phyloP scores from a whole-genome alignment of 345 rosid genomes.

The Syzygium aqueum region DNA sequence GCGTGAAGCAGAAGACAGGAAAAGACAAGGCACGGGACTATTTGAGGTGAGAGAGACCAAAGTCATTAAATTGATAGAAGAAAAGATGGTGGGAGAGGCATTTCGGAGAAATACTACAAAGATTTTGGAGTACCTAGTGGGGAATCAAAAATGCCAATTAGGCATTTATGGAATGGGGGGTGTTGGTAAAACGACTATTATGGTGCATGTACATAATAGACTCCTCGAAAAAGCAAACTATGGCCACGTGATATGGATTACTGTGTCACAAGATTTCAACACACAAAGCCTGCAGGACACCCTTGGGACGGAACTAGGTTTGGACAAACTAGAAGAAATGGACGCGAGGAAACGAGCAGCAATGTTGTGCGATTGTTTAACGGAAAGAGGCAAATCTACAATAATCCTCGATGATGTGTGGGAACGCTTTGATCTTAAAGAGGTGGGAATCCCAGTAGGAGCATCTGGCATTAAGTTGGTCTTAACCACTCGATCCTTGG shows the following conservation, averaged over 20 bases:
- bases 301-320: rapidly evolving
- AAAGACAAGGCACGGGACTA: neutral
- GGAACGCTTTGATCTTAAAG: neutral
- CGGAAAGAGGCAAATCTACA: neutral
- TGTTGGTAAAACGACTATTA: neutral
- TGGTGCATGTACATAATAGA: neutral
- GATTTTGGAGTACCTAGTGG: neutral
- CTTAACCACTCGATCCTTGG: neutral
- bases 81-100: neutral
- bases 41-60: neutral
- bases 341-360: neutral
- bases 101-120: rapidly evolving
- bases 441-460: neutral
- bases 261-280: neutral
- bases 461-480: neutral
- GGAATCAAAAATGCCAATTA: neutral
- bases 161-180: neutral
- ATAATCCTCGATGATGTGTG: neutral
- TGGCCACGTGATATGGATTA: neutral
- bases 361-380: neutral
- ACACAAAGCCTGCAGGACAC: rapidly evolving
- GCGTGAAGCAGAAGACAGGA: neutral
- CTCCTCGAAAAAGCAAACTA: neutral
- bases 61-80: neutral
- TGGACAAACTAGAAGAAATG: rapidly evolving